Evolutionary conservation across 2,329 filamentous ascomycete genomes (phyloP).

Genomic region (Phialocephala subalpina): DNA sequence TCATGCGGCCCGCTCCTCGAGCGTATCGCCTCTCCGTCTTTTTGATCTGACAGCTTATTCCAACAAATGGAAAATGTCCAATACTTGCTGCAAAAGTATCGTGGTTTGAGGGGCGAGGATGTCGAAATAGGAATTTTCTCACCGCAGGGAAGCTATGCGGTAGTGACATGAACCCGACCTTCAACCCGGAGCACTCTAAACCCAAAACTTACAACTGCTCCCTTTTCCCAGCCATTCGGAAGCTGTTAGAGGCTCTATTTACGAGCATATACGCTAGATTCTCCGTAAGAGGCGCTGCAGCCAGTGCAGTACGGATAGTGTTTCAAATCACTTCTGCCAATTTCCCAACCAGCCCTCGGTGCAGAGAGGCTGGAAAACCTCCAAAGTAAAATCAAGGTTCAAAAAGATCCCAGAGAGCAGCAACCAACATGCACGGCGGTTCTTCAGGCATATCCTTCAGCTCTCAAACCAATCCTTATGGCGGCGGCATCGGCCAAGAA

Average conservation of each 20-base stretch:
- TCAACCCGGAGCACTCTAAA: no score
- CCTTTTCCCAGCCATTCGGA: not conserved
- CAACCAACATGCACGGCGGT: not conserved
- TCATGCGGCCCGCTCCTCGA: conserved; percentile 17
- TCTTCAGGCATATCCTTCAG: conserved; percentile 6
- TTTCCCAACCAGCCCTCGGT: not conserved
- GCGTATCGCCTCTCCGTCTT: conserved; percentile 12
- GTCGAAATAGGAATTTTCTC: conserved; percentile 9
- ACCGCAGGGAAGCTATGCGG: not conserved
- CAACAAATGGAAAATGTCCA: not conserved
- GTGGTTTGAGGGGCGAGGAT: not conserved
- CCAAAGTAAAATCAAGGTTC: not conserved
- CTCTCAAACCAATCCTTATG: not conserved
- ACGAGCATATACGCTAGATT: conserved; percentile 14
- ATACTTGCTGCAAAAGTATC: not conserved
- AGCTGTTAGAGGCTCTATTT: conserved; percentile 14
- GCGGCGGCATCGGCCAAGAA: conserved; percentile 12
- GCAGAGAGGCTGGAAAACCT: not conserved
- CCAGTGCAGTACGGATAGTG: conserved; percentile 14
- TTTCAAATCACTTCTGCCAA: no score
- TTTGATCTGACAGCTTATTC: not conserved
- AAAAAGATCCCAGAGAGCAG: not conserved
- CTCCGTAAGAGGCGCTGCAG: conserved; percentile 8
- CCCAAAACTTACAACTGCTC: not conserved
- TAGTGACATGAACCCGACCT: not conserved